Conservation (phyloP, 768 basidiomycete species). For the Cystofilobasidium macerans region DNA sequence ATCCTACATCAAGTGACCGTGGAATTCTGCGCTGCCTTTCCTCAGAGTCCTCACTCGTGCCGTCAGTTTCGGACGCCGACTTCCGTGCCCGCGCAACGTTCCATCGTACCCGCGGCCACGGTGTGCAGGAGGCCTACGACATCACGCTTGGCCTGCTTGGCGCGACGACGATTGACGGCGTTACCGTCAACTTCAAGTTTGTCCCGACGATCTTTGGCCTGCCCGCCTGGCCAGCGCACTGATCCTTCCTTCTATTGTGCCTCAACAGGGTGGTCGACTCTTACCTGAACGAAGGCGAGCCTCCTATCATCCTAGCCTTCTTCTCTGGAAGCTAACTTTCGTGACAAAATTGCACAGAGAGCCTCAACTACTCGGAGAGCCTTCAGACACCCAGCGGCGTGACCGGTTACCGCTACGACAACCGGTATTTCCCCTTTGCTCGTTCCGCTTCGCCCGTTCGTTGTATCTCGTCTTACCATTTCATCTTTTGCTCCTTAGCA, state of each 20-base stretch:
- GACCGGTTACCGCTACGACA: slow-evolving; percentile 22
- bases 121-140: slow-evolving; percentile 19
- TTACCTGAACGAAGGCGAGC: no score
- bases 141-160: slow-evolving; percentile 15
- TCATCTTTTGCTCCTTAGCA: background rate
- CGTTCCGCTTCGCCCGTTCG: background rate
- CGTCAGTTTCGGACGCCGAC: slow-evolving; percentile 15
- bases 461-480: no score
- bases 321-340: no score
- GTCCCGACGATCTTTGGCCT: no score
- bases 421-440: slow-evolving; percentile 1
- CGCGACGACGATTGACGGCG: slow-evolving; percentile 21
- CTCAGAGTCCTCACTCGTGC: background rate
- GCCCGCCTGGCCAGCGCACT: no score
- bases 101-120: slow-evolving; percentile 10
- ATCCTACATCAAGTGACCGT: no score
- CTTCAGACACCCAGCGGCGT: background rate
- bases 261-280: no score
- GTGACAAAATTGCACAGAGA: no score
- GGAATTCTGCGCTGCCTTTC: no score
- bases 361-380: slow-evolving; percentile 21
- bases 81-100: slow-evolving; percentile 20
- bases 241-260: background rate
- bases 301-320: slow-evolving; percentile 4
- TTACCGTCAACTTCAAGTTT: slow-evolving; percentile 16